Percentiles rank a stretch among this genome's conserved stretches.
These are phyloP conservation scores for Macadamia tetraphylla DNA, from an alignment of 164 flowering plant genomes.

Conservation along the genomic window DNA sequence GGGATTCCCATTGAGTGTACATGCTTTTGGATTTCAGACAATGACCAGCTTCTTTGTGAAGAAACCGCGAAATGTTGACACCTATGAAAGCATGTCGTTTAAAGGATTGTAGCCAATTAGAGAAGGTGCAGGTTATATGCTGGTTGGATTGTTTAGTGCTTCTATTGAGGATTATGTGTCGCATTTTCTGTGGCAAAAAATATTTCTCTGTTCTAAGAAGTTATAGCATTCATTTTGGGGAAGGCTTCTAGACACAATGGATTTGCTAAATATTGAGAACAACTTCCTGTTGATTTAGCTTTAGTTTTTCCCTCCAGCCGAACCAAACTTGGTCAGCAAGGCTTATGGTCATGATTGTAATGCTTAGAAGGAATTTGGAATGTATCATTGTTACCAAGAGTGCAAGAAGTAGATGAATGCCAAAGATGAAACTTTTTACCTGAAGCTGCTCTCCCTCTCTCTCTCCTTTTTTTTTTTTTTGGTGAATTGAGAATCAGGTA, in stretches of 20 bases:
- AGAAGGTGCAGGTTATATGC: conserved; percentile 98
- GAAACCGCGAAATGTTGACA: conserved; percentile 52
- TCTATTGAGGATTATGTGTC: conserved; percentile 93
- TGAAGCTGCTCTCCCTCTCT: too few species aligned
- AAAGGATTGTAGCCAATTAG: conserved; percentile 87
- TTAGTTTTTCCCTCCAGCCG: neutral
- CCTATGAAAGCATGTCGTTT: conserved; percentile 70
- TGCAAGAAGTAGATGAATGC: too few species aligned
- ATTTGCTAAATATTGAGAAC: conserved; percentile 49
- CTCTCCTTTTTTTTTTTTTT: too few species aligned
- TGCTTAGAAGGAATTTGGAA: neutral
- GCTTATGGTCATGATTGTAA: neutral
- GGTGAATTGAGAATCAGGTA: too few species aligned
- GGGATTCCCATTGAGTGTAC: too few species aligned
- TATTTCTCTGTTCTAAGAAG: conserved; percentile 40
- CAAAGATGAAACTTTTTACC: too few species aligned
- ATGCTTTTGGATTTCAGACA: conserved; percentile 44
- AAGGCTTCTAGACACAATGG: conserved; percentile 58
- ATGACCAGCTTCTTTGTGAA: conserved; percentile 96
- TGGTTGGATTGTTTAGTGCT: conserved; percentile 96
- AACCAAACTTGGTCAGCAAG: too few species aligned
- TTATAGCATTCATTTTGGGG: conserved; percentile 60
- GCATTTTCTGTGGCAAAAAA: conserved; percentile 83
- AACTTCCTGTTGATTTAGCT: neutral
- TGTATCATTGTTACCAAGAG: too few species aligned